These are phyloP conservation scores for Allantophomopsis lycopodina DNA, from an alignment of 2,329 filamentous ascomycete genomes.

Conservation along the genomic window DNA sequence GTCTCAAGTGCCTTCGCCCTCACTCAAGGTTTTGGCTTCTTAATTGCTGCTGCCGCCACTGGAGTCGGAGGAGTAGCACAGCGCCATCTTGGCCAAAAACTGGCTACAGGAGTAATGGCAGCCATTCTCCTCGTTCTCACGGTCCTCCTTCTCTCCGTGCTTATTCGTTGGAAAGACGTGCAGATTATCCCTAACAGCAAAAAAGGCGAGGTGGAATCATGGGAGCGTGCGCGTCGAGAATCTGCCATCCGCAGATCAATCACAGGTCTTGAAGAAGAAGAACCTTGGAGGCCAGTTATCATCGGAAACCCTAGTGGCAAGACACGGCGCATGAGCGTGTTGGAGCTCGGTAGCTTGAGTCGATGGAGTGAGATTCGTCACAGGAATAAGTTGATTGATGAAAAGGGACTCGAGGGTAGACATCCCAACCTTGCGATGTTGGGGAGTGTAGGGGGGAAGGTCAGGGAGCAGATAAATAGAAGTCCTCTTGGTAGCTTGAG, in stretches of 20 bases:
- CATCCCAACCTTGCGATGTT: slow-evolving; percentile 16
- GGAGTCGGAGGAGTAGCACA: slow-evolving; percentile 55
- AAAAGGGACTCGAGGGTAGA: slow-evolving; percentile 15
- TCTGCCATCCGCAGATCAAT: slow-evolving; percentile 23
- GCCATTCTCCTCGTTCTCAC: slow-evolving; percentile 53
- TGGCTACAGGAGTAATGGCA: slow-evolving; percentile 54
- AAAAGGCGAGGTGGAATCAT: slow-evolving; percentile 36
- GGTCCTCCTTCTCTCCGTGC: slow-evolving; percentile 42
- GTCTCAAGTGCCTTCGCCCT: slow-evolving; percentile 59
- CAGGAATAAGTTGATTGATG: slow-evolving; percentile 42
- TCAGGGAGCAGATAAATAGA: slow-evolving; percentile 10
- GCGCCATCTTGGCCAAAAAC: slow-evolving; percentile 50
- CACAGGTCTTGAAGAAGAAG: slow-evolving; percentile 13
- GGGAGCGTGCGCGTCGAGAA: slow-evolving; percentile 32
- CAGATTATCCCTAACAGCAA: slow-evolving; percentile 55
- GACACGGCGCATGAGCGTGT: slow-evolving; percentile 53
- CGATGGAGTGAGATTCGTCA: slow-evolving; percentile 61
- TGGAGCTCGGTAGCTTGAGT: slow-evolving; percentile 55
- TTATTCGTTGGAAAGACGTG: slow-evolving; percentile 51
- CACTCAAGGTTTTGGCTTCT: slow-evolving; percentile 55
- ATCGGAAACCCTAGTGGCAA: slow-evolving; percentile 60
- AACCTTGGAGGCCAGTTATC: slow-evolving; percentile 54
- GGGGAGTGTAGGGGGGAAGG: slow-evolving; percentile 8
- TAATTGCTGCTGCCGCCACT: slow-evolving; percentile 55
- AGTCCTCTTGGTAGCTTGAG: slow-evolving; percentile 3